Conservation (phyloP, 1,284 basidiomycete genomes). For the Nidula niveotomentosa region DNA sequence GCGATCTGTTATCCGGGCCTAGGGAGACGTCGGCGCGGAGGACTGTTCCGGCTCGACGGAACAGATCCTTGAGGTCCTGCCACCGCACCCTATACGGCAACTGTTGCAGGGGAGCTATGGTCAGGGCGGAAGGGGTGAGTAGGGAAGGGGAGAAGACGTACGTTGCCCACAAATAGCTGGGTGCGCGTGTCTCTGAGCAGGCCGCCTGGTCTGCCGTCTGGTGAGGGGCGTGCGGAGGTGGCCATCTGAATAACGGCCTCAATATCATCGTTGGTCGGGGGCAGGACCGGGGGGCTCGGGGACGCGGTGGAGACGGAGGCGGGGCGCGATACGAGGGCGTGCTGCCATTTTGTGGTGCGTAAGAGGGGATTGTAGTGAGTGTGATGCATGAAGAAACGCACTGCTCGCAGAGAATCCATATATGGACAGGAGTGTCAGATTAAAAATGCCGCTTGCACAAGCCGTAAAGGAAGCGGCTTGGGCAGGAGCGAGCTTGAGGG, state of each 20-base stretch:
- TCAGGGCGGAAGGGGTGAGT: constrained; percentile 5
- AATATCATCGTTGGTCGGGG: constrained; percentile 70
- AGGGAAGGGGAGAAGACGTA: constrained; percentile 35
- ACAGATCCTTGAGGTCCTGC: constrained; percentile 98
- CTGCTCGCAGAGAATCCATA: constrained; percentile 22
- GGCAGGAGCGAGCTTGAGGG: background rate
- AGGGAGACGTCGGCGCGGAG: constrained; percentile 93
- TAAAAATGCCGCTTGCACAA: constrained; percentile 5
- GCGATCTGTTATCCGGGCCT: constrained; percentile 88
- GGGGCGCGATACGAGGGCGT: constrained; percentile 8
- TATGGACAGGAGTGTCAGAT: constrained; percentile 14
- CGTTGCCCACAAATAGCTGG: constrained; percentile 89
- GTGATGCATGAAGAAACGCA: constrained; percentile 15
- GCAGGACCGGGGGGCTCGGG: constrained; percentile 22
- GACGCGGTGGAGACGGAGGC: constrained; percentile 13
- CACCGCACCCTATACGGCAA: constrained; percentile 91
- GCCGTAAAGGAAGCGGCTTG: background rate
- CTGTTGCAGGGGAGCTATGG: constrained; percentile 34
- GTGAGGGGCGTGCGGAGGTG: constrained; percentile 49
- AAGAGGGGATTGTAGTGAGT: constrained; percentile 10
- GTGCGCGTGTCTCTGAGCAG: constrained; percentile 81
- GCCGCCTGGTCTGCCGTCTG: constrained; percentile 37
- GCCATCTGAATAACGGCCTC: constrained; percentile 82
- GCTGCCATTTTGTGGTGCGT: background rate
- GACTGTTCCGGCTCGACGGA: constrained; percentile 93